Evolutionary conservation across 371 early-diverging fungal genomes (phyloP).

Genomic region (Mucor ambiguus): DNA sequence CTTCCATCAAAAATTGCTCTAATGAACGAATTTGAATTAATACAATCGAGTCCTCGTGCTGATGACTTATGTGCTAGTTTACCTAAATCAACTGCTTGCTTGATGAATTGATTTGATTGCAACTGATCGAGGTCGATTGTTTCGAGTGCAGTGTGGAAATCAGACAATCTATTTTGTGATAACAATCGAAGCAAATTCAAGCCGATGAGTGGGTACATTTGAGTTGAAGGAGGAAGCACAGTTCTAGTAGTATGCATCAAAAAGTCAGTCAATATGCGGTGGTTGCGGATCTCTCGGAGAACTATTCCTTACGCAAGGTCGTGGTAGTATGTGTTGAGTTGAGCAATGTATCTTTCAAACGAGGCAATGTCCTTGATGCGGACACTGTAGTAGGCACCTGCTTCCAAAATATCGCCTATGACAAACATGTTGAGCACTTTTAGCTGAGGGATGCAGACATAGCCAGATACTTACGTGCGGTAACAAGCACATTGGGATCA

Average conservation of each 20-base stretch:
- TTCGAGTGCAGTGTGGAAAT: conserved; percentile 95
- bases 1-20: conserved; percentile 96
- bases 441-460: neutral
- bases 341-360: conserved; percentile 95
- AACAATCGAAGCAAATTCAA: conserved; percentile 90
- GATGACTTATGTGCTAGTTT: neutral
- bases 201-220: conserved; percentile 88
- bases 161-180: conserved; percentile 91
- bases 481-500: conserved; percentile 63
- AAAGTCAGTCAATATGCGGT: neutral
- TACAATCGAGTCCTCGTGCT: neutral
- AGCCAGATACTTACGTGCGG: conserved; percentile 62
- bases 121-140: conserved; percentile 83
- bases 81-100: conserved; percentile 86
- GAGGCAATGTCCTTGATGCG: conserved; percentile 83
- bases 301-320: conserved; percentile 68
- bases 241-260: conserved; percentile 27
- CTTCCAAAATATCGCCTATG: conserved; percentile 88
- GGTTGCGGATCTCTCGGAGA: neutral
- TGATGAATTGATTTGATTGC: conserved; percentile 79
- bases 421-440: neutral
- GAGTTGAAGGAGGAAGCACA: conserved; percentile 74
- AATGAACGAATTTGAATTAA: neutral
- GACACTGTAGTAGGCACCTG: conserved; percentile 88
- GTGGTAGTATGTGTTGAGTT: conserved; percentile 88